Evolutionary conservation across 495 filamentous ascomycete species (phyloP).

Genomic region (Thermochaetoides thermophila): DNA sequence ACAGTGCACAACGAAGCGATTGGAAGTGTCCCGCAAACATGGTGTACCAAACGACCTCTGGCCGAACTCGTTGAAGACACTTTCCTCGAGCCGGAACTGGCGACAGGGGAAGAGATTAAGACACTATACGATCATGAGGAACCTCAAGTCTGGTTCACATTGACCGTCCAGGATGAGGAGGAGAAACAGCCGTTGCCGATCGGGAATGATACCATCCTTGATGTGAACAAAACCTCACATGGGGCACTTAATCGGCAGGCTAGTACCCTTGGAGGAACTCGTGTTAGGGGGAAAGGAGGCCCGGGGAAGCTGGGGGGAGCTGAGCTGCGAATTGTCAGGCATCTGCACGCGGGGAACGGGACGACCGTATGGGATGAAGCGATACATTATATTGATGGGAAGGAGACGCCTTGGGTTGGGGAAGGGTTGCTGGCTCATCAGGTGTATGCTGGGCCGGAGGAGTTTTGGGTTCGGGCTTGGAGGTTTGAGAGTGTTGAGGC

Average conservation of each 20-base stretch:
- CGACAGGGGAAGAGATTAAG: neutral
- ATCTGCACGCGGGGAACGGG: constrained; percentile 3
- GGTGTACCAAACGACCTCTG: no score
- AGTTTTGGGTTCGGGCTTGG: constrained; percentile 14
- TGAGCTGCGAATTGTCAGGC: constrained; percentile 4
- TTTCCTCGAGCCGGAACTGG: neutral
- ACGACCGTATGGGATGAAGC: constrained; percentile 7
- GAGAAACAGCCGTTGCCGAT: no score
- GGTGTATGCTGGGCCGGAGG: constrained; percentile 19
- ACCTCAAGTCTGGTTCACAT: constrained; percentile 11
- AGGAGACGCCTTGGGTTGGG: constrained; percentile 6
- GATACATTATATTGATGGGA: constrained; percentile 1
- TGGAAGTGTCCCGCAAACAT: constrained; percentile 7
- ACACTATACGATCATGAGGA: neutral
- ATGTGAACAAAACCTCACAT: no score
- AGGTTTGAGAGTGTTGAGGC: constrained; percentile 1
- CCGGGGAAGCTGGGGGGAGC: neutral
- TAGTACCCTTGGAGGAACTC: no score
- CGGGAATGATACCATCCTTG: no score
- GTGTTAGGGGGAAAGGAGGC: no score
- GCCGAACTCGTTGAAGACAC: no score
- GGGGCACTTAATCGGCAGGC: no score
- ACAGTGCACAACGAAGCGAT: constrained; percentile 9
- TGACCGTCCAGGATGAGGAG: no score
- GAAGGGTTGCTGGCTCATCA: constrained; percentile 8